Conservation (phyloP, 352 stramenopile genomes). For the Globisporangium cystogenes region DNA sequence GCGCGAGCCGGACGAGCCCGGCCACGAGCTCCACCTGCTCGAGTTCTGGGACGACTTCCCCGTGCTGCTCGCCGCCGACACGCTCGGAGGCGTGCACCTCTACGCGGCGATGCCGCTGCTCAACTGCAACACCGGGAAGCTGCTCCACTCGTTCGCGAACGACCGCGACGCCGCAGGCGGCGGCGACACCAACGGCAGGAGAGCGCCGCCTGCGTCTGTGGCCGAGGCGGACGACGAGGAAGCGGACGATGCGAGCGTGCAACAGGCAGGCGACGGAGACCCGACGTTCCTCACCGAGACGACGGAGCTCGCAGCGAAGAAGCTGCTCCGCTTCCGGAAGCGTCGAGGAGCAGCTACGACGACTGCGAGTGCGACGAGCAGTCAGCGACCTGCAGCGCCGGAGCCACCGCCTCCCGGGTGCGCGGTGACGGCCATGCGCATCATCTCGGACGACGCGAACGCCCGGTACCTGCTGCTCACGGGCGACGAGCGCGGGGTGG, state of each 20-base stretch:
- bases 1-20: background rate
- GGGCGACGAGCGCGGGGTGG: slow-evolving; percentile 42
- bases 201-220: too few relatives aligned
- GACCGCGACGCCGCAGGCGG: slow-evolving; percentile 17
- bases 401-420: slow-evolving; percentile 10
- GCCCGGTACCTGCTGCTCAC: slow-evolving; percentile 48
- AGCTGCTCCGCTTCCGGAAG: slow-evolving; percentile 21
- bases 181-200: too few relatives aligned
- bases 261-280: background rate
- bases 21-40: slow-evolving; percentile 31
- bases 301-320: slow-evolving; percentile 27
- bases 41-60: slow-evolving; percentile 73
- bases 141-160: slow-evolving; percentile 58
- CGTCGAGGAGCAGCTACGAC: background rate
- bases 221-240: slow-evolving; percentile 7
- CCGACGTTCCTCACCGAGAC: slow-evolving; percentile 27
- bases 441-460: slow-evolving; percentile 42
- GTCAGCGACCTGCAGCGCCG: background rate
- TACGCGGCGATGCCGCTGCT: slow-evolving; percentile 42
- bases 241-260: background rate
- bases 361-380: background rate
- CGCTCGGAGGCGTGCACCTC: slow-evolving; percentile 46
- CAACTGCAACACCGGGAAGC: slow-evolving; percentile 33
- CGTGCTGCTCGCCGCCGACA: slow-evolving; percentile 46
- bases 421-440: slow-evolving; percentile 43